Conservation (phyloP, 805 yeast species). For the Helenozyma rhizophorensis region DNA sequence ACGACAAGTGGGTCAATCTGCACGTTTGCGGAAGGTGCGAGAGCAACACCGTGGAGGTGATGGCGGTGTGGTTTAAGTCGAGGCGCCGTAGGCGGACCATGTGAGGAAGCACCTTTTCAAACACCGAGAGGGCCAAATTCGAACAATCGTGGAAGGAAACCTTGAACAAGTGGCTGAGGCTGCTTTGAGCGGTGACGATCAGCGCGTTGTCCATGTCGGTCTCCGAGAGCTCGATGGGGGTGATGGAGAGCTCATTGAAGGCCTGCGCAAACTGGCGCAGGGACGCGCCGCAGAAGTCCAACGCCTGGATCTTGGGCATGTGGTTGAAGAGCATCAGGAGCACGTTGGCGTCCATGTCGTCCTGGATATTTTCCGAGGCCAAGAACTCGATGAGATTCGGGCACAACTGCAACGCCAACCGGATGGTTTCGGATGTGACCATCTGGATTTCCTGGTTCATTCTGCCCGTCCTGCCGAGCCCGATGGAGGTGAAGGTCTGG, state of each 20-base stretch:
- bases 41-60: slow-evolving; percentile 58
- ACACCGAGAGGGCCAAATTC: slow-evolving; percentile 56
- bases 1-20: slow-evolving; percentile 68
- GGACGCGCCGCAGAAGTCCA: slow-evolving; percentile 89
- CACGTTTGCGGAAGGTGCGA: slow-evolving; percentile 51
- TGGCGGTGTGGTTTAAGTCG: slow-evolving; percentile 78
- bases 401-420: slow-evolving; percentile 55
- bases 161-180: slow-evolving; percentile 27
- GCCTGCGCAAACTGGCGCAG: slow-evolving; percentile 58
- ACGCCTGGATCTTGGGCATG: slow-evolving; percentile 53
- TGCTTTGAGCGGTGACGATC: slow-evolving; percentile 1
- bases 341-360: slow-evolving; percentile 64
- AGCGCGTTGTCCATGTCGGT: slow-evolving; percentile 3
- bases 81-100: slow-evolving; percentile 56
- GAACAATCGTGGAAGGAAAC: slow-evolving; percentile 88
- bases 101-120: slow-evolving; percentile 54
- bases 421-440: slow-evolving; percentile 73
- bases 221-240: slow-evolving; percentile 1
- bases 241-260: slow-evolving; percentile 42
- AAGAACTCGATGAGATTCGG: slow-evolving; percentile 74
- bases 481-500: slow-evolving; percentile 83
- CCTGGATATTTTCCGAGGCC: slow-evolving; percentile 82
- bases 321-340: slow-evolving; percentile 51
- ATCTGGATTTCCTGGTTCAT: slow-evolving; percentile 91
- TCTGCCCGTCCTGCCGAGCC: slow-evolving; percentile 81